A percentile compares a stretch with the other conserved stretches of the same genome.
Evolutionary conservation across 306 rosid species (phyloP).

Genomic region (Aeschynomene evenia): DNA sequence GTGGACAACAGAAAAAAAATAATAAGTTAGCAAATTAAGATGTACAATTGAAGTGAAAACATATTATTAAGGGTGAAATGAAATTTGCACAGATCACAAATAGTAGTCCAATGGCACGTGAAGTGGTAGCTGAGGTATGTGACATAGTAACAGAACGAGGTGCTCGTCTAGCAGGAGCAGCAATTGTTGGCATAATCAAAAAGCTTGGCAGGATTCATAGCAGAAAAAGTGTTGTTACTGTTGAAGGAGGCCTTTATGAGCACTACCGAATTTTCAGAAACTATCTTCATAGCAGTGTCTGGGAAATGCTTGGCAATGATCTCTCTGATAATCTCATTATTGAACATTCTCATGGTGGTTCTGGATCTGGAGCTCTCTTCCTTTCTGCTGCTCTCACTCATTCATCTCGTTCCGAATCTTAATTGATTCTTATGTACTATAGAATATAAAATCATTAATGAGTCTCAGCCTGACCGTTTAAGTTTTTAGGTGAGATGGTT

Average conservation of each 20-base stretch:
- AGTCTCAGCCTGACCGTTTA: too few species aligned
- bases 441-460: too few species aligned
- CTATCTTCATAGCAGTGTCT: slow-evolving; percentile 61
- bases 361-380: slow-evolving; percentile 63
- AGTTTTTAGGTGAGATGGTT: too few species aligned
- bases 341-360: slow-evolving; percentile 70
- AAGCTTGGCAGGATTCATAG: slow-evolving; percentile 58
- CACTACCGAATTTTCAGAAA: slow-evolving; percentile 68
- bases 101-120: slow-evolving; percentile 44
- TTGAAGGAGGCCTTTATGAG: slow-evolving; percentile 75
- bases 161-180: slow-evolving; percentile 67
- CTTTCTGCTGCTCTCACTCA: slow-evolving; percentile 65
- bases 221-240: slow-evolving; percentile 53
- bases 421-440: neutral
- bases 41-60: too few species aligned
- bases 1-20: too few species aligned
- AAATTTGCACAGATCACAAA: slow-evolving; percentile 40
- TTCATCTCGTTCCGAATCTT: slow-evolving; percentile 18
- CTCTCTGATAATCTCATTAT: slow-evolving; percentile 58
- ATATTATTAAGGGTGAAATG: too few species aligned
- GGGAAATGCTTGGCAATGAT: slow-evolving; percentile 80
- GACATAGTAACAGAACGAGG: slow-evolving; percentile 69
- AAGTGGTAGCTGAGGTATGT: slow-evolving; percentile 67
- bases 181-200: slow-evolving; percentile 63
- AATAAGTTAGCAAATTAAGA: too few species aligned